Conservation (phyloP, 2,329 filamentous ascomycete genomes). For the Didymella lethalis region DNA sequence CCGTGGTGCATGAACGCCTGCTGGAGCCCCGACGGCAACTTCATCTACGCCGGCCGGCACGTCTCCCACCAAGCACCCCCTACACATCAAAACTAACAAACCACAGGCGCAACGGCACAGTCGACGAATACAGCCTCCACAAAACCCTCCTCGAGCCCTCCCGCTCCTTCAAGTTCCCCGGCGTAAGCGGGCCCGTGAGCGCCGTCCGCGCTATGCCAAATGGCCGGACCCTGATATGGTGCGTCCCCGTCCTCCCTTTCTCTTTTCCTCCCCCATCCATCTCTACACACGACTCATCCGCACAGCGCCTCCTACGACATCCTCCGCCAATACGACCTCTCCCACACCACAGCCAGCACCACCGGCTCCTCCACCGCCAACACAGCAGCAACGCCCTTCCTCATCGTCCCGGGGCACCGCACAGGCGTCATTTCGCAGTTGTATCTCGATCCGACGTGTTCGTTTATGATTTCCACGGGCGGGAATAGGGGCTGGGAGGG, state of each 20-base stretch:
- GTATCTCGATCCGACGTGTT: slow-evolving; percentile 85
- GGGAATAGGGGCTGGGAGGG: slow-evolving; percentile 97
- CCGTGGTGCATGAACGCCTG: slow-evolving; percentile 98
- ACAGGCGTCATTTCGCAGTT: slow-evolving; percentile 88
- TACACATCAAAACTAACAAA: not conserved
- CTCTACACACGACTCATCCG: slow-evolving; percentile 7
- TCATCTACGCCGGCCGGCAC: slow-evolving; percentile 83
- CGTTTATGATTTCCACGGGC: slow-evolving; percentile 89
- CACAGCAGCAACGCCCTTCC: slow-evolving; percentile 80
- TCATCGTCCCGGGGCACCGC: slow-evolving; percentile 92
- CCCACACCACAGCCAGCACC: slow-evolving; percentile 58
- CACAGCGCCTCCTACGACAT: slow-evolving; percentile 88
- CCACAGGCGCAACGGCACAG: slow-evolving; percentile 76
- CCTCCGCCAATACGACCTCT: slow-evolving; percentile 87
- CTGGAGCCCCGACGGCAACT: slow-evolving; percentile 96
- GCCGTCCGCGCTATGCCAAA: slow-evolving; percentile 92
- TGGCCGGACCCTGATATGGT: slow-evolving; percentile 88
- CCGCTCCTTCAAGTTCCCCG: slow-evolving; percentile 84
- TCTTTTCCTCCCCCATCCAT: too few species aligned
- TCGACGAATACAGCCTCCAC: slow-evolving; percentile 92
- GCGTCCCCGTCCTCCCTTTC: slow-evolving; percentile 35
- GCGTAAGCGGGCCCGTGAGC: slow-evolving; percentile 87
- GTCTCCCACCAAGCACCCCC: not conserved
- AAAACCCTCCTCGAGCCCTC: slow-evolving; percentile 78
- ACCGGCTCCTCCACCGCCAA: slow-evolving; percentile 52